Evolutionary conservation across 306 rosid species (phyloP), one percentile per base, ranked within the genome.

Genomic region (Leucaena leucocephala): DNA sequence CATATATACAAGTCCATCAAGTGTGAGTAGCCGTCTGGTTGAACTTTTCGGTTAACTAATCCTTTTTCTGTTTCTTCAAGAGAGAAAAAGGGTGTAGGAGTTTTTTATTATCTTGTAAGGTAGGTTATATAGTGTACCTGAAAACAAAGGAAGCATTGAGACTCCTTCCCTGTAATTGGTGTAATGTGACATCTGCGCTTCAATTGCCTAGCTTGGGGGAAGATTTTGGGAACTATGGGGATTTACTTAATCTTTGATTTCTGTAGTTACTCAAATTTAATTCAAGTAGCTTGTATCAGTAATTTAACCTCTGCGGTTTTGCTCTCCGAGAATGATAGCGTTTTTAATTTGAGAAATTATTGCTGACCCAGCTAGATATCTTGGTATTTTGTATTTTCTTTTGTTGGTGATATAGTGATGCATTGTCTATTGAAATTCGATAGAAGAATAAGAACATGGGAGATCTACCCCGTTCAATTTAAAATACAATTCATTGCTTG

Each of bases 1-100:
- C 98, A 94, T 76, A 94, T 94, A 74, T 94, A 94, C 90, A 85
- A 92, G 88, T 94, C 98, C 80, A 94, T 94, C 93, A 94, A 94
- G 91, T 94, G 98, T 81, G 98, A 94, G 88, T 92, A 90, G 84
- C 34, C 15, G 48, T 49, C 76, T 74, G 83, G 75, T 67, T 77
- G 78, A 76, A 84, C 73, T 35, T 78, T 22, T 49, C 43, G 81
- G 80, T 45, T 71, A 70, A 76, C 76, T 78, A 54, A 73, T 65
- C 79, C 54, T 76, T 76, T 74, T 40, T 67, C 81, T 80, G 74
- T 69, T 86, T 42, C 81, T 36, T 57, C 55, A 78, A 68, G 68
- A 71, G 87, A 74, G 38, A 78, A 67, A 85, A 77, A 5, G 82
- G 80, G 67, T 81, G 81, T 80, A 40, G 61, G 68, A 74, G 33